Base-by-base conservation (phyloP, 2,329 filamentous ascomycete genomes). In the Monilinia polystroma region DNA sequence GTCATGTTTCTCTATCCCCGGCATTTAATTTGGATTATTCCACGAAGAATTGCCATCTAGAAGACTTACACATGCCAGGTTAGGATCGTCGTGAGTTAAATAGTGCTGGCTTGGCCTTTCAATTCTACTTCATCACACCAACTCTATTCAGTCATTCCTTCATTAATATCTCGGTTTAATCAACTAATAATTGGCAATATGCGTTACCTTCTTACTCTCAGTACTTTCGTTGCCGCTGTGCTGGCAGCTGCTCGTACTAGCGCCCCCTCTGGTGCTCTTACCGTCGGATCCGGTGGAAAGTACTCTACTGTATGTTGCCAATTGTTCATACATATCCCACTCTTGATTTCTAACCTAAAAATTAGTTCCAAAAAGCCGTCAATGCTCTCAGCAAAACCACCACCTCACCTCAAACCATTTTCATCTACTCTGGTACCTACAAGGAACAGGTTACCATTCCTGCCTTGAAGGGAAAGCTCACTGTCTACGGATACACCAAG, bases 341-440 rank as follows among this genome's bases (percentile, higher is more conserved):
- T 26, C 29, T 45, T n/a, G 23, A 23, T 54, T 14, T 4, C 63
- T 71, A 47, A 71, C 60, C 63, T 54, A 58, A 11, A 23, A 16
- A 52, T 23, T 51, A 78, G 77, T 78, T 85, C 60, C 80, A 83
- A 75, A 75, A 77, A 38, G 84, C 84, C 3, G 79, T 87, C 56
- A 75, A 82, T 65, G 81, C 83, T 20, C 76, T 86, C n/a, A 80
- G 78, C 67, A 80, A 79, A 3, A 77, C 78, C 4, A 78, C 78
- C 11, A 81, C 80, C 16, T 70, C 76, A 1, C 78, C 79, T 16
- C 82, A 85, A 68, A 80, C 77, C 69, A 83, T 86, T 74, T 86
- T 85, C 77, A 84, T 87, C 72, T 74, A 82, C 68, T 75, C 81
- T 54, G 85, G 85, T 5, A 86, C 82, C 52, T 87, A 87, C 77